These are phyloP conservation scores for Fusarium scirpi DNA, from an alignment of 2,329 filamentous ascomycete species.

Conservation along the genomic window DNA sequence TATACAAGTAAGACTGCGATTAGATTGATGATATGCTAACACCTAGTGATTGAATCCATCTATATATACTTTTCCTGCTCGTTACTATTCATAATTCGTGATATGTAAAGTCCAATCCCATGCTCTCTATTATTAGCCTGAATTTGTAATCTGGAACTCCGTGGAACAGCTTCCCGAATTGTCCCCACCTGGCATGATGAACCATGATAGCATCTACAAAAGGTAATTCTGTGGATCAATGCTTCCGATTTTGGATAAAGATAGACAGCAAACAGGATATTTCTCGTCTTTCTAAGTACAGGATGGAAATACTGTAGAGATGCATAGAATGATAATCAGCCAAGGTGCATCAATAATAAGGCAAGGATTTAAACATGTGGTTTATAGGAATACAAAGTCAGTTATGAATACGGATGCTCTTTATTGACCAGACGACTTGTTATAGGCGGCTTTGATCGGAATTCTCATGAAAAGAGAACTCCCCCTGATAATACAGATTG, in stretches of 20 bases:
- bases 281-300: neutral
- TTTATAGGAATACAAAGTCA: neutral
- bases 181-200: slow-evolving; percentile 5
- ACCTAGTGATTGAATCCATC: neutral
- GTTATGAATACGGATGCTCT: neutral
- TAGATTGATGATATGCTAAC: neutral
- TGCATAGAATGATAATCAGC: neutral
- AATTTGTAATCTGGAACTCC: slow-evolving; percentile 29
- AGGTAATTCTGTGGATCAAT: neutral
- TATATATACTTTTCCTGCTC: neutral
- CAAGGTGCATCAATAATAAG: neutral
- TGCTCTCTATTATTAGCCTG: neutral
- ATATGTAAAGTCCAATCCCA: neutral
- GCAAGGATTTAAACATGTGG: neutral
- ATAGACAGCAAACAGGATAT: neutral
- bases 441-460: neutral
- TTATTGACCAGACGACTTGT: neutral
- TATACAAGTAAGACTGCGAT: neutral
- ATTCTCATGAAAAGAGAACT: neutral
- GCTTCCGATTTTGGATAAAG: neutral
- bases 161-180: slow-evolving; percentile 18
- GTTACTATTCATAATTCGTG: neutral
- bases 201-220: neutral
- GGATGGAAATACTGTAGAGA: neutral
- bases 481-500: neutral